Evolutionary conservation across 495 filamentous ascomycete species (phyloP).

Genomic region (Neurospora sp.): DNA sequence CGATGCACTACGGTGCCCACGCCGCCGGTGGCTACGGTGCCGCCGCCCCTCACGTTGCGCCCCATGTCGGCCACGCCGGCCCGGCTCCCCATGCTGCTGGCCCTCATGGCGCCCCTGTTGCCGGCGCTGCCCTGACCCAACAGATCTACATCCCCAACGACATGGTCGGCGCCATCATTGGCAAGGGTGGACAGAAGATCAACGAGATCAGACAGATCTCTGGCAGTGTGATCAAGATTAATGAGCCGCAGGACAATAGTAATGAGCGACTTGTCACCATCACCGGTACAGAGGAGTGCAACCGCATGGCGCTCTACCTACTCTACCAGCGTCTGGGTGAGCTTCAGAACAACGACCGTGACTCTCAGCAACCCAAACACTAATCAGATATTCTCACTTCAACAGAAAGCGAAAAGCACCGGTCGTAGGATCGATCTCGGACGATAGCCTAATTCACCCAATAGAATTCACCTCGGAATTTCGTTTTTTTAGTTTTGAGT

Average conservation of each 20-base stretch:
- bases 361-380: conserved; percentile 3
- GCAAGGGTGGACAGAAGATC: conserved; percentile 97
- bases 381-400: conserved; percentile 9
- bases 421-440: conserved; percentile 36
- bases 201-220: conserved; percentile 96
- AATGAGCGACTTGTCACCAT: conserved; percentile 97
- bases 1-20: conserved; percentile 59
- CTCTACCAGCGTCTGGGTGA: conserved; percentile 92
- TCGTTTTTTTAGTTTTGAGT: neutral
- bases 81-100: conserved; percentile 39
- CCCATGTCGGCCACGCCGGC: conserved; percentile 44
- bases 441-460: neutral
- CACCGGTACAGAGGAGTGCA: conserved; percentile 94
- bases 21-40: conserved; percentile 48
- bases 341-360: conserved; percentile 27
- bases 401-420: conserved; percentile 79
- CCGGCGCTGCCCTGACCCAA: conserved; percentile 69
- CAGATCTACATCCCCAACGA: conserved; percentile 99
- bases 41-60: conserved; percentile 57
- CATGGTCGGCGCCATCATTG: conserved; percentile 98
- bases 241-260: conserved; percentile 97
- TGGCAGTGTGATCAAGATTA: conserved; percentile 99
- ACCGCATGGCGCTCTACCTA: conserved; percentile 99
- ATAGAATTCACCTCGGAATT: neutral
- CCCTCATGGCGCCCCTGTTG: conserved; percentile 61